Base-by-base conservation (phyloP, 805 yeast species). In the Ogataea sp. region DNA sequence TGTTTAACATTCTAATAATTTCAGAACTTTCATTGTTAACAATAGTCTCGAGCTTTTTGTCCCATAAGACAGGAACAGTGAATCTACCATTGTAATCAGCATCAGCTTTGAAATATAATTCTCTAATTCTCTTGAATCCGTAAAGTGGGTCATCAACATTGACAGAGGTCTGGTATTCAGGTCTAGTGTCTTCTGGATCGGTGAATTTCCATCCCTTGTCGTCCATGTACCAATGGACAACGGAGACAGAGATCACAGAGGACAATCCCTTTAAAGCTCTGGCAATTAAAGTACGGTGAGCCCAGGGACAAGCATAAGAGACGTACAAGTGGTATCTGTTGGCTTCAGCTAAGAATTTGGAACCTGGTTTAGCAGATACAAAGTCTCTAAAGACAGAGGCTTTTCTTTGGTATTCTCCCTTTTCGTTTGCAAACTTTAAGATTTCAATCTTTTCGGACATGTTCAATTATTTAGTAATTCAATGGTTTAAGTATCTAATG, bases 11-110 rank as follows among this genome's bases (percentile, higher is more conserved):
- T 50, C 97, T 74, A 49, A 93, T 77, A 48, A 90, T 83, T 55
- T 89, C 97, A 26, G 90, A 71, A 44, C 94, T 81, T 62, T 90
- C 97, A 60, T 90, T 90, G 65, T 76, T 87, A 41, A 90, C 97
- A 57, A 90, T 84, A 1, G 95, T 83, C 39, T 76, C 63, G 25
- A 74, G 71, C 62, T 89, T 80, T 53, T 73, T 82, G 61, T 90
- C 97, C 93, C 95, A 90, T 50, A 90, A 68, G 2, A 89, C 84
- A 1, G 97, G 97, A 27, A 90, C 97, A 1, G 97, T 89, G 56
- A 78, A 84, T 46, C 97, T 70, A 3, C 94, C 96, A 14, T 60
- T 64, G 61, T 87, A 89, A 24, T 81, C 73, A 1, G 89, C 80
- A 39, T 86, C 69, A 8, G 84, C 84, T 59, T 78, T 79, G 62